A percentile compares a stretch with the other conserved stretches of the same genome.
Conservation (phyloP, 768 basidiomycete species). For the Tricholoma furcatifolium region DNA sequence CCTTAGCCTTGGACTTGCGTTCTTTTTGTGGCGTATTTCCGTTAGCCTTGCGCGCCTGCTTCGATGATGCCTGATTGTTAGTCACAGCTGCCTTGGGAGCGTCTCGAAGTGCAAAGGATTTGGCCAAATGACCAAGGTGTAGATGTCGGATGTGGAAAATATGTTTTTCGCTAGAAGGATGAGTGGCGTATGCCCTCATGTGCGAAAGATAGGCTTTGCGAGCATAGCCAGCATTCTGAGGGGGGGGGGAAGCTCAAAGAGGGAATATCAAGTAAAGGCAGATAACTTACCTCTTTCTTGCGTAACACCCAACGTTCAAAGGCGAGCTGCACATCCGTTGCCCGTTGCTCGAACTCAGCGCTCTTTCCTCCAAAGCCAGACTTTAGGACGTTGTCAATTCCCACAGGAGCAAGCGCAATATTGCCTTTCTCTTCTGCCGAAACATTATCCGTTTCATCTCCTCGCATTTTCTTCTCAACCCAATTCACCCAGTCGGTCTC, state of each 20-base stretch:
- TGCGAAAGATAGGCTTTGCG: constrained; percentile 89
- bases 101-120: constrained; percentile 88
- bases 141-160: constrained; percentile 95
- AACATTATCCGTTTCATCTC: constrained; percentile 30
- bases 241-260: constrained; percentile 2
- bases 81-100: constrained; percentile 59
- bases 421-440: constrained; percentile 33
- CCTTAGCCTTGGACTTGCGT: constrained; percentile 13
- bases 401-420: constrained; percentile 54
- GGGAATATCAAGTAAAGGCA: constrained; percentile 1
- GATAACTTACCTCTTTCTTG: constrained; percentile 59
- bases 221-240: constrained; percentile 74
- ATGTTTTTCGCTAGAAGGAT: constrained; percentile 92
- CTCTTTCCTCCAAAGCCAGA: constrained; percentile 86
- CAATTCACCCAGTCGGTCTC: constrained; percentile 90
- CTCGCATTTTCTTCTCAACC: constrained; percentile 82
- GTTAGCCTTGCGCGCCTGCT: constrained; percentile 21
- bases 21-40: constrained; percentile 13
- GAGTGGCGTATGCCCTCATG: constrained; percentile 95
- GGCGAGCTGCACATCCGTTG: constrained; percentile 93
- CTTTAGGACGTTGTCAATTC: constrained; percentile 69
- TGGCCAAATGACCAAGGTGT: constrained; percentile 92
- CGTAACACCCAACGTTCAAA: constrained; percentile 92
- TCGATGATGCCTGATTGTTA: constrained; percentile 19
- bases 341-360: constrained; percentile 80